Evolutionary conservation across 176 grass and related monocot species (phyloP), one percentile per base, ranked within the genome.

Genomic region (Avena atlantica): DNA sequence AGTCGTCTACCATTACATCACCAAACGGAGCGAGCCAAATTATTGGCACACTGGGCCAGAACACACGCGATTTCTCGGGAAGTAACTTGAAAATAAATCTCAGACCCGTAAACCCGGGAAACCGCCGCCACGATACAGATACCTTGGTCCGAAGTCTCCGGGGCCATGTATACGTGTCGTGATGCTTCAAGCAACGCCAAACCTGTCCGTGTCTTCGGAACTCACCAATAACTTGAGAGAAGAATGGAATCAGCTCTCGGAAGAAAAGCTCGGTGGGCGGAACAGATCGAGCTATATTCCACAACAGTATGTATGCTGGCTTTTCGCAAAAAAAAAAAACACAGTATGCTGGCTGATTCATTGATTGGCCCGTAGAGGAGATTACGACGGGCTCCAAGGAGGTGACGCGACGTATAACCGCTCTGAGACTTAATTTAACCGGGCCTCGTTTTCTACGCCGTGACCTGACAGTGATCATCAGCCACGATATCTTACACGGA

Each of bases 141-240:
- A 27, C 12, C 50, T 14, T 45, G 8, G 16, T 59, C 84, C 47
- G 15, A 15, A 79, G 47, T 45, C 17, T 45, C 17, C 10, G 34
- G 67, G 34, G 67, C 60, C 58, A 64, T 25, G 36, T 13, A 16
- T 29, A 17, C 25, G 36, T 75, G 59, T n/a, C 77, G 70, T 88
- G 81, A 76, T 68, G 19, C 17, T 81, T 50, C 40, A 70, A 23
- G 81, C 61, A 62, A 87, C 76, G 24, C 61, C 62, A 63, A 63
- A 49, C 27, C 42, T 51, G n/a, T 57, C 69, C 45, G 21, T 19
- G 23, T 51, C 74, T 78, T 10, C 4, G 70, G n/a, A 48, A 73
- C n/a, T 8, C 20, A 58, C 13, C 20, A 58, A n/a, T 52, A 27
- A n/a, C 12, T 69, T 47, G 13, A 53, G 34, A 10, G 69, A 23